phyloP scores from a whole-genome alignment of 352 stramenopile genomes.

The Phytophthora vignae region DNA sequence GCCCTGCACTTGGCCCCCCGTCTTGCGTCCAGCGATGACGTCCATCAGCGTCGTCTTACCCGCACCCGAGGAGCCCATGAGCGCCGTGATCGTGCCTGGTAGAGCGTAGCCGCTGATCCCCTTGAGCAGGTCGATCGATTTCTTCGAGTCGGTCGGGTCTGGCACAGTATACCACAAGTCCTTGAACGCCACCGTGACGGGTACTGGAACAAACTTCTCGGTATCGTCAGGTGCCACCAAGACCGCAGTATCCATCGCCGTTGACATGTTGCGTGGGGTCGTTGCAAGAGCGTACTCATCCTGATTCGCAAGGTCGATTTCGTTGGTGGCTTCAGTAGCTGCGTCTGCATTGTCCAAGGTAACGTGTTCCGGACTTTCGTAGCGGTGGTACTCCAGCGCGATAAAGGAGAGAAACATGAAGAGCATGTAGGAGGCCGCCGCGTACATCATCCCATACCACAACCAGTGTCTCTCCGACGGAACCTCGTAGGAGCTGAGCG shows the following conservation, averaged over 20 bases:
- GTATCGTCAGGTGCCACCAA: background rate
- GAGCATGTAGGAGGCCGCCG: constrained; percentile 11
- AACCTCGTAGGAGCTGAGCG: constrained; percentile 27
- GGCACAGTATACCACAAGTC: constrained; percentile 26
- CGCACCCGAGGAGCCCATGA: constrained; percentile 27
- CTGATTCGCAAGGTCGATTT: background rate
- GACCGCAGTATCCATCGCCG: background rate
- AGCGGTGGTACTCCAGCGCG: constrained; percentile 24
- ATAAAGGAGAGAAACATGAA: constrained; percentile 25
- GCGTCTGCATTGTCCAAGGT: background rate
- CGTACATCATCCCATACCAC: constrained; percentile 28
- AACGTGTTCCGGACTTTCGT: constrained; percentile 24
- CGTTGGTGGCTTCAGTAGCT: background rate
- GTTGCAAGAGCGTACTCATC: constrained; percentile 9
- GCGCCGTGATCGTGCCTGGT: constrained; percentile 22
- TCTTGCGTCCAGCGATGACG: constrained; percentile 28
- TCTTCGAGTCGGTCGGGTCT: constrained; percentile 6
- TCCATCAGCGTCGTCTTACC: constrained; percentile 32
- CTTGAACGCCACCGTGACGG: constrained; percentile 23
- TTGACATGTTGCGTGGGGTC: constrained; percentile 4
- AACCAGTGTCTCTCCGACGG: constrained; percentile 26
- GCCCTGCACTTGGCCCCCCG: constrained; percentile 15
- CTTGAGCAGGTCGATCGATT: constrained; percentile 26
- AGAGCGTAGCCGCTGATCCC: constrained; percentile 21
- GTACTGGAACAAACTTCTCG: constrained; percentile 7